Evolutionary conservation across 1,139 yeast species (phyloP), one percentile per base, ranked within the genome.

Genomic region (Wickerhamiella pararugosa): DNA sequence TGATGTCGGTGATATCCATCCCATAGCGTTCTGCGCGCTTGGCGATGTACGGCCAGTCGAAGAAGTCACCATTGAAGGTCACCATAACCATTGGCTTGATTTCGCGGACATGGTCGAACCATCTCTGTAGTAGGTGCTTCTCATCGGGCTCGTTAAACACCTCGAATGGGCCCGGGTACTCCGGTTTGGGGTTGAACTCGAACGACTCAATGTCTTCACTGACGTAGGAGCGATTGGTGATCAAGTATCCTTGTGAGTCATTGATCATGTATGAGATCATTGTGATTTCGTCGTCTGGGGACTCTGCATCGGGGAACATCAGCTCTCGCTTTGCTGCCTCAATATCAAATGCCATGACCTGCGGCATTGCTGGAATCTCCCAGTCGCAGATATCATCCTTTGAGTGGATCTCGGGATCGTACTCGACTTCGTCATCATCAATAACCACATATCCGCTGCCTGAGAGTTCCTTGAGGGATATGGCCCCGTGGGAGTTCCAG

Each of bases 41-140:
- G 52, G 87, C 98, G 5, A 92, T 92, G 60, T 86, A 92, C 1
- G 99, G 99, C 98, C 98, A 92, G 68, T 92, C 99, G 63, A 92
- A 92, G 56, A 86, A 86, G 59, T 92, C 99, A 66, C 99, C 99
- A 63, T 92, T 92, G 55, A 84, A 92, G 0, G 98, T 90, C 1
- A 96, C 94, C 43, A 92, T 90, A 8, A 90, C 95, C 0, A 97
- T 87, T 1, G 99, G 98, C 51, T 74, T 71, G 5, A 71, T 81
- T 42, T 90, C 97, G 50, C 90, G 67, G 25, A 92, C 74, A 57
- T 92, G 98, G 53, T 84, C 95, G 58, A 81, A 92, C 57, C 92
- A 92, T 47, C 87, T 66, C 45, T 69, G 64, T 34, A 92, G 61
- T 5, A 86, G 65, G 6, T 76, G 82, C 50, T 76, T 74, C 61